Evolutionary conservation across 345 rosid genomes (phyloP).

Genomic region (Microcos paniculata): DNA sequence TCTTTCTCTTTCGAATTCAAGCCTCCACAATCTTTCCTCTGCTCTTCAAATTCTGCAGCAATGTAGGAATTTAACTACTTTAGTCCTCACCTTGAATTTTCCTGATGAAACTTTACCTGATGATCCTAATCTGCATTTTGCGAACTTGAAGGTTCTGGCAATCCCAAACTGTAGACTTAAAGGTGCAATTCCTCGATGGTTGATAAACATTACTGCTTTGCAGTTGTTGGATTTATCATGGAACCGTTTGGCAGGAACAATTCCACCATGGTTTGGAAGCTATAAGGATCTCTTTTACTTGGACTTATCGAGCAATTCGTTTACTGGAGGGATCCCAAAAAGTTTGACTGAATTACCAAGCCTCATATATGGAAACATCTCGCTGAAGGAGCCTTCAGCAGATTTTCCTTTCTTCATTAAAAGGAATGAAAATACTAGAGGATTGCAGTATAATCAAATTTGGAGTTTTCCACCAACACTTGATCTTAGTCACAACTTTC

Average conservation of each 20-base stretch:
- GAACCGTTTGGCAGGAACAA: conserved; percentile 51
- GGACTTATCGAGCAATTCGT: conserved; percentile 37
- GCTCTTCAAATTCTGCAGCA: conserved; percentile 56
- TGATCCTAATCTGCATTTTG: conserved; percentile 42
- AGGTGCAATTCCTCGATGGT: conserved; percentile 70
- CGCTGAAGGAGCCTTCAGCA: conserved; percentile 47
- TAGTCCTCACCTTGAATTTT: conserved; percentile 71
- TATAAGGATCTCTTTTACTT: conserved; percentile 48
- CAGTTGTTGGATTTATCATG: conserved; percentile 84
- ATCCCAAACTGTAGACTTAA: conserved; percentile 57
- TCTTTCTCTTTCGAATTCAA: conserved; percentile 64
- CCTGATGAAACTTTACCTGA: conserved; percentile 54
- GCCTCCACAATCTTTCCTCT: conserved; percentile 52
- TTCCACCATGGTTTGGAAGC: conserved; percentile 58
- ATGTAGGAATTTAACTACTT: conserved; percentile 58
- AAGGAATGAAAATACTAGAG: conserved; percentile 44
- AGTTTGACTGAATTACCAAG: conserved; percentile 39
- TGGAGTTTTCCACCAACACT: conserved; percentile 40
- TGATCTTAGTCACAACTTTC: conserved; percentile 31
- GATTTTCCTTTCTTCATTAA: conserved; percentile 55
- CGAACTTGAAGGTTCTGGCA: conserved; percentile 59
- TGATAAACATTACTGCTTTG: conserved; percentile 46
- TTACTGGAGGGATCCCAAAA: conserved; percentile 53
- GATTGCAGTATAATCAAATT: conserved; percentile 55
- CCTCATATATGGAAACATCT: conserved; percentile 38